These are phyloP conservation scores for Setaria viridis DNA, from an alignment of 202 grass and related monocot species.

Conservation along the genomic window DNA sequence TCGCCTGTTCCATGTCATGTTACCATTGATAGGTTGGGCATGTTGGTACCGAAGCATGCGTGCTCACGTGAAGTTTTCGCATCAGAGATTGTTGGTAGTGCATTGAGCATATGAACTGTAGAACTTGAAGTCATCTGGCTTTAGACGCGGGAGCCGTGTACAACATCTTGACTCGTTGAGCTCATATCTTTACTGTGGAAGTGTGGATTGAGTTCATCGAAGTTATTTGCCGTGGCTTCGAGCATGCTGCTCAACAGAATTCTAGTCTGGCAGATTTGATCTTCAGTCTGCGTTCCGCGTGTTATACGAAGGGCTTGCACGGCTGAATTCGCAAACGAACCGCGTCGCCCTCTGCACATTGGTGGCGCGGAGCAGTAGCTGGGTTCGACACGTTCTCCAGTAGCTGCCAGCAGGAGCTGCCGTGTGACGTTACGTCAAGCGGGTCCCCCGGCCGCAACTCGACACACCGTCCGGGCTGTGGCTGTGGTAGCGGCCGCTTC, in stretches of 20 bases:
- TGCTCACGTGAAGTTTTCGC: background rate
- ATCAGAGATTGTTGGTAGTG: background rate
- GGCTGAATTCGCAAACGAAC: background rate
- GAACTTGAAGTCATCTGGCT: background rate
- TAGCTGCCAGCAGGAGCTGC: too few relatives aligned
- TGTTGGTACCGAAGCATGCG: background rate
- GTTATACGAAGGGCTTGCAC: too few relatives aligned
- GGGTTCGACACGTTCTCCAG: too few relatives aligned
- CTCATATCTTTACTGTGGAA: too few relatives aligned
- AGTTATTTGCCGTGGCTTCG: background rate
- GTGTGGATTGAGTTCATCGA: background rate
- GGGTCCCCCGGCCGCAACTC: too few relatives aligned
- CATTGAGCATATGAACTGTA: background rate
- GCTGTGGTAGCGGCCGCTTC: too few relatives aligned
- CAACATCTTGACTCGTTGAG: background rate
- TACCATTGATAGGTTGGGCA: background rate
- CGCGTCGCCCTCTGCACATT: background rate
- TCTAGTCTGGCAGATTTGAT: too few relatives aligned
- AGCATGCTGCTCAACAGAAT: background rate
- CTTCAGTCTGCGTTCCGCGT: too few relatives aligned
- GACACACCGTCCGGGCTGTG: too few relatives aligned
- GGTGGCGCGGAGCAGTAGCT: background rate
- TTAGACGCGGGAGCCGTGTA: background rate
- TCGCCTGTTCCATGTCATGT: background rate
- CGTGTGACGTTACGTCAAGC: too few relatives aligned